phyloP scores from a whole-genome alignment of 2,329 filamentous ascomycete species.

The Fusarium pseudoanthophilum region DNA sequence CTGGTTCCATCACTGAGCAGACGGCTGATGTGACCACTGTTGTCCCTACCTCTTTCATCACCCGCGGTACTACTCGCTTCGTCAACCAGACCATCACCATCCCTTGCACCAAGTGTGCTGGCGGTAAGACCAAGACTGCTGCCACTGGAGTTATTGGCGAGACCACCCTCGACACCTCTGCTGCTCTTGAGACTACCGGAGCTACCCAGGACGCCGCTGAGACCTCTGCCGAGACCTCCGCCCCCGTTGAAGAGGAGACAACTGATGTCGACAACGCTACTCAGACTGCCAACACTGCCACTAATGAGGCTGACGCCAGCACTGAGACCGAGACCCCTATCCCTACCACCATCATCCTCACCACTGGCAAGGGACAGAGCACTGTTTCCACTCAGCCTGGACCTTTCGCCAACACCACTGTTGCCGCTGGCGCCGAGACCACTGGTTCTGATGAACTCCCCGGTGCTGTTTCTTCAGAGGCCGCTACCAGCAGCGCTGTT shows the following conservation, averaged over 20 bases:
- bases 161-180: conserved; percentile 16
- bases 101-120: conserved; percentile 33
- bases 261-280: conserved; percentile 20
- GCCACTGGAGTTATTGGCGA: conserved; percentile 10
- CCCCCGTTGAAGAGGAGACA: conserved; percentile 24
- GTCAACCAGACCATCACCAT: conserved; percentile 37
- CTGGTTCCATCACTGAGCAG: conserved; percentile 19
- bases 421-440: conserved; percentile 12
- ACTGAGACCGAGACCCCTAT: conserved; percentile 18
- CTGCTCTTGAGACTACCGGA: conserved; percentile 15
- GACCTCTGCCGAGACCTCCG: conserved; percentile 17
- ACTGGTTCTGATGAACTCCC: conserved; percentile 19
- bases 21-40: conserved; percentile 34
- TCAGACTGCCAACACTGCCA: conserved; percentile 25
- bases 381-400: conserved; percentile 22
- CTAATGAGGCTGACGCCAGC: conserved; percentile 21
- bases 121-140: conserved; percentile 19
- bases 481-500: conserved; percentile 28
- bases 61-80: conserved; percentile 30
- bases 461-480: conserved; percentile 11
- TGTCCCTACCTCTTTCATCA: conserved; percentile 34
- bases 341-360: conserved; percentile 31
- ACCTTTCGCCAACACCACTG: conserved; percentile 36
- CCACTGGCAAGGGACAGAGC: conserved; percentile 28
- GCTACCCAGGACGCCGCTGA: conserved; percentile 7